Base-by-base conservation (phyloP, 2,329 filamentous ascomycete genomes). In the Colletotrichum navitas region DNA sequence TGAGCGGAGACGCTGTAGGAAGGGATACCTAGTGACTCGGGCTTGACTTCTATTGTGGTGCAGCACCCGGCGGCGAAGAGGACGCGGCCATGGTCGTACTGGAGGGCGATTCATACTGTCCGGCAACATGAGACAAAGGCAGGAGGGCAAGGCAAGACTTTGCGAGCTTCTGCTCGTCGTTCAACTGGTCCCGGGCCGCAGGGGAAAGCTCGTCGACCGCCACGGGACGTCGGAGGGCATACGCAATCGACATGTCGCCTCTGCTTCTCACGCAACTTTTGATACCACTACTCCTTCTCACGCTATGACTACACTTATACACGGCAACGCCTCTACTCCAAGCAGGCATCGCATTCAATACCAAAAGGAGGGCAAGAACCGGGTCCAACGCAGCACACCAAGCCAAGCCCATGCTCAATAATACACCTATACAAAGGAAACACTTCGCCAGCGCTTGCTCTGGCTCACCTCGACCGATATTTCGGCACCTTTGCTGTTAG, bases 401-500 rank as follows among this genome's bases (percentile, higher is more conserved):
- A 29, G 34, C n/a, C 34, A n/a, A 41, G 43, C 24, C 34, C 47
- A 41, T 32, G 34, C n/a, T 41, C 18, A 63, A 63, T 24, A 36
- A 26, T 29, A 41, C 60, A 29, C 14, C 34, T 6, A 39, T 29
- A 29, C 60, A 63, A 63, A 63, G 60, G 24, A 26, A 39, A 39
- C 1, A 51, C 7, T 26, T 63, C 24, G 18, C 34, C 32, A 41
- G 18, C 49, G 10, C 24, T 41, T 34, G n/a, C 18, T 56, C 36
- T 34, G 14, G 54, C 54, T 24, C n/a, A 14, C 34, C 6, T 5
- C 47, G 52, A 12, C 32, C 45, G 7, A 39, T 39, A 4, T 12
- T 39, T 39, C 16, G 18, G 55, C 32, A 26, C 5, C 14, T 2
- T 39, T 51, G 24, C 32, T 62, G 16, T 14, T 68, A 81, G 65